Evolutionary conservation across 768 basidiomycete species (phyloP), one percentile per base, ranked within the genome.

Genomic region (Amanita phalloides): DNA sequence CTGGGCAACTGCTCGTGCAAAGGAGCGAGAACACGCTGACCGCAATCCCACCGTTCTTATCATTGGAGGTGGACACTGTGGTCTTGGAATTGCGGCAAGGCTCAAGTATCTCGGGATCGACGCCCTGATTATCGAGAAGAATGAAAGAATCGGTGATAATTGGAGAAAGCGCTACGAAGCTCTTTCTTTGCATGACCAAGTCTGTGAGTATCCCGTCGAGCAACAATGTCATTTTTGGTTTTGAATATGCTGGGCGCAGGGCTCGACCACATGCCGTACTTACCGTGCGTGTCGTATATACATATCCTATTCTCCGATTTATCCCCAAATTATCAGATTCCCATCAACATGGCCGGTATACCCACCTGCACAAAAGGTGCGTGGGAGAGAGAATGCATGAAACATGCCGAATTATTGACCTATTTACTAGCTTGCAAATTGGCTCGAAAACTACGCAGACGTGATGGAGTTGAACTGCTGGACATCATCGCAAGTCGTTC

Each of bases 111-210:
- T 86, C 23, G 79, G 75, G 17, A 64, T 89, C 10, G 58, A 68
- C 1, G 66, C 73, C 1, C 65, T 90, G 8, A 81, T 89, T 11
- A 68, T 90, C 44, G 88, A 91, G 61, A 79, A 74, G 62, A 74
- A 81, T 47, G 53, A 60, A 9, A 65, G 76, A 17, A 72, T 85
- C 23, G 84, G 85, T 0, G 76, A 85, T 59, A 76, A 75, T 46
- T 86, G 83, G 84, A 67, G 83, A 53, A 68, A 73, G 35, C 69
- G 86, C 35, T 87, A 88, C 60, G 76, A 83, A 50, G 74, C 81
- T 8, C 64, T 86, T 36, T 82, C 79, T 45, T 64, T 86, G 26
- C 84, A 87, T 58, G 79, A 82, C 61, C 74, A 79, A 21, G 78
- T 83, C 53, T 84, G 82, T 81, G 58, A 69, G 81, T 72, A 28